Base-by-base conservation (phyloP, 1,284 basidiomycete genomes). In the Ustilago esculenta region DNA sequence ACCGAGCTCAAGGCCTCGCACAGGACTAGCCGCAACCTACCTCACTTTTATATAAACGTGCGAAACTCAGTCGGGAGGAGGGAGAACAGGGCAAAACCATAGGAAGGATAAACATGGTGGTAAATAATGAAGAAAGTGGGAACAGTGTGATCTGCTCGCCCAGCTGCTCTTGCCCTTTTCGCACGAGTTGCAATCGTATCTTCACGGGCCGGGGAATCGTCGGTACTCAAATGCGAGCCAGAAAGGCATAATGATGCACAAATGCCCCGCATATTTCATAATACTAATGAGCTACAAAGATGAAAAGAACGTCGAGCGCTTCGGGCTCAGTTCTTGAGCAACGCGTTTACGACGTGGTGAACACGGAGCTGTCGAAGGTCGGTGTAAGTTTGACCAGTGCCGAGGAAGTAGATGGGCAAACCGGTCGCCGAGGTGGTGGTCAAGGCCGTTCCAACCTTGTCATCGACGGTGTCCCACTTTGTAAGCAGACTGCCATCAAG, bases 401-500 rank as follows among this genome's bases (percentile, higher is more conserved):
- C 80, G 7, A 82, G 64, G 47, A 82, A 81, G 53, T 70, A 80
- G 46, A 81, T 81, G 10, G 80, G 79, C 51, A 80, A 50, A 1
- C 80, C 80, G 27, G 80, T 81, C 8, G 77, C 72, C 27, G 68
- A 73, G 18, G 80, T 80, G 2, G 73, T 73, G 2, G 79, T 80
- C 32, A 82, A 70, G 9, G 74, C 73, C 5, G 80, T 77, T 25
- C 80, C 80, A 12, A 81, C 80, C 55, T 82, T 80, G 53, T 82
- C 80, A 40, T 77, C 75, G 18, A 77, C 75, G 8, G 80, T 79
- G 51, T 81, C 80, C 63, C 77, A 82, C 71, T 82, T 82, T 33
- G 80, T 82, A 18, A 82, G 49, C 41, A 82, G 56, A 53, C 80
- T 80, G 10, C 79, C 80, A 21, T 82, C 79, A 20, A 82, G 42